Evolutionary conservation across 1,284 basidiomycete species (phyloP).

Genomic region (Ganoderma resinaceum): DNA sequence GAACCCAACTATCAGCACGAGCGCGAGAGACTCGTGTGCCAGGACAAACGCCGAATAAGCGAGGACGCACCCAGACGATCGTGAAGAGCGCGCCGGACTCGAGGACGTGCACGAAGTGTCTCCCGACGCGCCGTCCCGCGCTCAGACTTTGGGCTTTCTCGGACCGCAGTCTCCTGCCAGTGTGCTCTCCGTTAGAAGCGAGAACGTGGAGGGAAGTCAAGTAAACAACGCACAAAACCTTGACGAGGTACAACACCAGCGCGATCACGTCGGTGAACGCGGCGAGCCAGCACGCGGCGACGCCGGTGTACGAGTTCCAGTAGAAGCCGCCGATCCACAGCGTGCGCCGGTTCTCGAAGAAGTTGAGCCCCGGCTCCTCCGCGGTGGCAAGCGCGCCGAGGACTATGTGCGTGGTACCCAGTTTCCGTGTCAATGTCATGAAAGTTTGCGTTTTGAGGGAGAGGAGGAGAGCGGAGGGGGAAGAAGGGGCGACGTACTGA

Average conservation of each 20-base stretch:
- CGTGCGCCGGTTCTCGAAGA: not conserved
- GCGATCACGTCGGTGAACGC: not conserved
- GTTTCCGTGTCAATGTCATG: too few species aligned
- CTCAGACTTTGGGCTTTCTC: not conserved
- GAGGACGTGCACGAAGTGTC: conserved; percentile 2
- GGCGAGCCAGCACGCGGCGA: conserved; percentile 1
- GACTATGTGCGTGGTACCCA: not conserved
- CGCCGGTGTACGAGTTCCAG: not conserved
- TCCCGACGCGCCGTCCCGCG: not conserved
- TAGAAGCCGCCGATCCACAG: not conserved
- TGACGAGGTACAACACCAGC: not conserved
- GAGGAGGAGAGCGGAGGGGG: too few species aligned
- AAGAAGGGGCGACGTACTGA: not conserved
- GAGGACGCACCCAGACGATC: not conserved
- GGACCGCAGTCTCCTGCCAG: not conserved
- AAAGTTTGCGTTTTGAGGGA: too few species aligned
- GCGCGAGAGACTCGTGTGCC: too few species aligned
- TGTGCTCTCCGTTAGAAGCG: not conserved
- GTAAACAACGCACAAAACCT: not conserved
- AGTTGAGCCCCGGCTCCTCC: not conserved
- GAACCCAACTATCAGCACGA: not conserved
- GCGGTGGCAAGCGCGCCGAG: not conserved
- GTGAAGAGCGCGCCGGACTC: conserved; percentile 2
- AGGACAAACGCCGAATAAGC: not conserved
- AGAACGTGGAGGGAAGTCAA: not conserved